Conservation (phyloP, 441 rosid genomes). For the Jatropha podagrica region DNA sequence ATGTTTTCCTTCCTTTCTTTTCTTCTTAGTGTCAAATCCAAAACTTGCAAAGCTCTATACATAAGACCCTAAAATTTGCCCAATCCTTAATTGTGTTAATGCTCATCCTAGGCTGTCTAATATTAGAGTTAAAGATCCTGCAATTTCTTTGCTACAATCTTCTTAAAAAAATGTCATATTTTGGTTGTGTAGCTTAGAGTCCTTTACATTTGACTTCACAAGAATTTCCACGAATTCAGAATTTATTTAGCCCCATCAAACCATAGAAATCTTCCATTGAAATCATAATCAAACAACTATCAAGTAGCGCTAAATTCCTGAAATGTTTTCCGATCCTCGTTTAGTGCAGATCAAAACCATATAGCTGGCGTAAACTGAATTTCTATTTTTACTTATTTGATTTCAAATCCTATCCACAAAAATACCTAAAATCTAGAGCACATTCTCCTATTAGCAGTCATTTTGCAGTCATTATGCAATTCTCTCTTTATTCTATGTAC, state of each 20-base stretch:
- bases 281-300: neutral
- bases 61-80: neutral
- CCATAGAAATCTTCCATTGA: neutral
- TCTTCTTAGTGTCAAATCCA: neutral
- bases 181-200: neutral
- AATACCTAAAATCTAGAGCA: neutral
- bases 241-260: neutral
- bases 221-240: neutral
- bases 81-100: neutral
- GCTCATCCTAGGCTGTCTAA: neutral
- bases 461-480: neutral
- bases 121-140: neutral
- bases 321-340: neutral
- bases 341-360: neutral
- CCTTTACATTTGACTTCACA: neutral
- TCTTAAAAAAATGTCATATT: neutral
- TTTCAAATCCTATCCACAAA: neutral
- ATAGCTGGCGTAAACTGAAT: neutral
- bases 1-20: neutral
- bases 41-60: neutral
- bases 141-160: neutral
- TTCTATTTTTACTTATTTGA: neutral
- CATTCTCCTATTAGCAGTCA: neutral
- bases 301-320: neutral
- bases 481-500: neutral